A percentile compares a stretch with the other conserved stretches of the same genome.
These are phyloP conservation scores for Cucumis hystrix DNA, from an alignment of 306 rosid species.

Conservation along the genomic window DNA sequence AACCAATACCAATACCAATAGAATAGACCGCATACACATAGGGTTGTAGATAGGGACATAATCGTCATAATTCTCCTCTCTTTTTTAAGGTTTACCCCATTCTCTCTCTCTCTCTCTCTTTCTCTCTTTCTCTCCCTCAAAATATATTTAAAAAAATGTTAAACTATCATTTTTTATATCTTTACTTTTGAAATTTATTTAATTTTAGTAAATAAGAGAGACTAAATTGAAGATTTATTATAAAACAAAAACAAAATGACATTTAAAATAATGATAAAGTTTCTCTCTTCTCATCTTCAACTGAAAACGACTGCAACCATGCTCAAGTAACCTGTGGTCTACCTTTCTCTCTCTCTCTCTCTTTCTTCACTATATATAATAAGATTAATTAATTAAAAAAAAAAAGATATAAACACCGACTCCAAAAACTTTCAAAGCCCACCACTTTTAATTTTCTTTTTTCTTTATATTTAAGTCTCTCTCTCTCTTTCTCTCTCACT, in stretches of 20 bases:
- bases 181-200: too few relatives aligned
- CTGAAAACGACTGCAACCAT: slow-evolving; percentile 86
- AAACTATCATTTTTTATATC: too few relatives aligned
- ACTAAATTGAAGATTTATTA: too few relatives aligned
- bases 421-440: slow-evolving; percentile 15
- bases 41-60: background rate
- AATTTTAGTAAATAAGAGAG: too few relatives aligned
- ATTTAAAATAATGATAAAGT: background rate
- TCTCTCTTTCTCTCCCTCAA: background rate
- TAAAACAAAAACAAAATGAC: too few relatives aligned
- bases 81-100: background rate
- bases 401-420: slow-evolving; percentile 42
- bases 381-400: background rate
- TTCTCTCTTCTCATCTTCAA: slow-evolving; percentile 20
- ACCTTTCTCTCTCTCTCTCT: slow-evolving; percentile 12
- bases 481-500: background rate
- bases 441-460: background rate
- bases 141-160: too few relatives aligned
- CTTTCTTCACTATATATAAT: too few relatives aligned
- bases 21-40: background rate
- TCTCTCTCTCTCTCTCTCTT: background rate
- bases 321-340: slow-evolving; percentile 61
- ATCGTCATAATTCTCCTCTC: background rate
- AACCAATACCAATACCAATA: too few relatives aligned
- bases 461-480: slow-evolving; percentile 24